Evolutionary conservation across 2,329 filamentous ascomycete species (phyloP), one percentile per base, ranked within the genome.

Genomic region (Clonostachys rosea): DNA sequence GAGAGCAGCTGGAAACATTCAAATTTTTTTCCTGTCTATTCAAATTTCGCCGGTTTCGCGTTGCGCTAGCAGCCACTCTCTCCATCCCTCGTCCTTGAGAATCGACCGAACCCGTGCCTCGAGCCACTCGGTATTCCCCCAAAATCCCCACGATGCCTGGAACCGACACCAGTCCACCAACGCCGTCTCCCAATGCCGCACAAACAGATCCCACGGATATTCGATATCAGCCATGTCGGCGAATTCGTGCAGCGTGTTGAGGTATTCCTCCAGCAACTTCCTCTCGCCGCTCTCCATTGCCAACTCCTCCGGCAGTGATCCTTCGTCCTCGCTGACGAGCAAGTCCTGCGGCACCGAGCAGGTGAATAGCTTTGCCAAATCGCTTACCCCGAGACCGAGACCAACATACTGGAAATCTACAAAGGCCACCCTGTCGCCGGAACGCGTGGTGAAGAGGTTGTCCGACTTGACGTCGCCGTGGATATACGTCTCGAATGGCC

Each of bases 331-430:
- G 7, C 43, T 43, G 7, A 7, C 5, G 9, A 30, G 24, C 24
- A 30, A 30, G 17, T 24, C 43, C 30, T 45, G 44, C 16, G 41
- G n/a, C 0, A 86, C 72, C 3, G 83, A 85, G 59, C 82, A 86
- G 0, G 83, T 86, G 50, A 86, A 84, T 1, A 86, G 60, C 56
- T 86, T 86, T 3, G 82, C 83, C 0, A 87, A 65, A 58, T 87
- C 84, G 52, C 82, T 83, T 0, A 81, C 82, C 0, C 84, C 83
- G 0, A 86, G 59, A 0, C 84, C 83, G 0, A 85, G 61, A 0
- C 84, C 84, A 0, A 78, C 74, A 53, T 87, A 87, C 54, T 87
- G 84, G 47, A 87, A 87, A 57, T 87, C 84, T 55, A 82, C 86
- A 52, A 87, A 83, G 1, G 79, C 82, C 2, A 83, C 80, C 5